phyloP scores from a whole-genome alignment of 2,329 filamentous ascomycete genomes.

The Fusarium verrucosum region DNA sequence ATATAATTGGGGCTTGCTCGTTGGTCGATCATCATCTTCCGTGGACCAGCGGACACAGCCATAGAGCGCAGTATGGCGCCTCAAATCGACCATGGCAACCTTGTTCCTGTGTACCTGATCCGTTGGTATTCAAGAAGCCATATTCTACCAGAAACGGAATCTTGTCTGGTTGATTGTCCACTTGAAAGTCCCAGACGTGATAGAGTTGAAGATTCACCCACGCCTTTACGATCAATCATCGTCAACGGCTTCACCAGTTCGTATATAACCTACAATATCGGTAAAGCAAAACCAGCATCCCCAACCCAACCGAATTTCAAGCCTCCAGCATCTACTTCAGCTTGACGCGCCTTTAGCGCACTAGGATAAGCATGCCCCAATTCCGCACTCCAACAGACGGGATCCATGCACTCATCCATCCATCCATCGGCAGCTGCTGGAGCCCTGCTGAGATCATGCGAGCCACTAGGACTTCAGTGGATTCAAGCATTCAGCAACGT shows the following conservation, averaged over 20 bases:
- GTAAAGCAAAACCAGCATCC: not conserved
- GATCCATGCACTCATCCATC: slow-evolving; percentile 16
- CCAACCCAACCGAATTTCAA: not conserved
- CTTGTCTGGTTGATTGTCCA: not conserved
- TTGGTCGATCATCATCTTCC: slow-evolving; percentile 10
- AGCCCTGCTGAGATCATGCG: slow-evolving; percentile 22
- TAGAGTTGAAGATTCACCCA: not conserved
- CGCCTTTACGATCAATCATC: not conserved
- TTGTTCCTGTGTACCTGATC: slow-evolving; percentile 37
- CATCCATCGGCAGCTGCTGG: slow-evolving; percentile 15
- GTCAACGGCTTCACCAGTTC: slow-evolving; percentile 8
- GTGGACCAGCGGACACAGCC: not conserved
- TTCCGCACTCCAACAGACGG: slow-evolving; percentile 7
- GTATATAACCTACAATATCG: too few relatives aligned
- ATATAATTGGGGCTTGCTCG: slow-evolving; percentile 1
- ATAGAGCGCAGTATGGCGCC: slow-evolving; percentile 37
- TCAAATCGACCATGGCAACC: slow-evolving; percentile 38
- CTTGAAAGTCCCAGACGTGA: not conserved
- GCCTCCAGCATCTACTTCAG: slow-evolving; percentile 25
- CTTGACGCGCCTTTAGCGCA: slow-evolving; percentile 37
- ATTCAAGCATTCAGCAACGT: slow-evolving; percentile 25
- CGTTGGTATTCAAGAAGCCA: slow-evolving; percentile 18
- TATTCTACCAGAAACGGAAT: slow-evolving; percentile 6
- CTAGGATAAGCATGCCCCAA: slow-evolving; percentile 32
- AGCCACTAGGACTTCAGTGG: slow-evolving; percentile 36